Conservation (phyloP, 2,329 filamentous ascomycete genomes). For the Colletotrichum sp. region DNA sequence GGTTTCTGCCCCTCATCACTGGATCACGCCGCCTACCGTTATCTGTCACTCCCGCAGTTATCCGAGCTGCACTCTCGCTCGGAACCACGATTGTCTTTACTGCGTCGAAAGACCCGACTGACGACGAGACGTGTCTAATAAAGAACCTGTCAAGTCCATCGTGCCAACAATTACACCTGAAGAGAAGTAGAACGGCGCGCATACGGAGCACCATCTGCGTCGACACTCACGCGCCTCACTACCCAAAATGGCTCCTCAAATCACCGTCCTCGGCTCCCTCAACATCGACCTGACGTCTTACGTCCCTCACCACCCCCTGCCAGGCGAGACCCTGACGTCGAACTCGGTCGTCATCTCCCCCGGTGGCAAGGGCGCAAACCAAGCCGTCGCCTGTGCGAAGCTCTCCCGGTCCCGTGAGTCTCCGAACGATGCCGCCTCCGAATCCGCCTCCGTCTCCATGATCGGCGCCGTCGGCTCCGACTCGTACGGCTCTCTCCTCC, state of each 20-base stretch:
- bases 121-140: not conserved
- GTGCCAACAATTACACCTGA: not conserved
- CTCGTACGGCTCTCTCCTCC: conserved; percentile 66
- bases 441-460: conserved; percentile 64
- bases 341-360: conserved; percentile 79
- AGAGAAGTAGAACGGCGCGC: not conserved
- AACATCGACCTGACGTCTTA: conserved; percentile 94
- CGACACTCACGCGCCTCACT: not conserved
- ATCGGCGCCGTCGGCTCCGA: conserved; percentile 76
- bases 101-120: not conserved
- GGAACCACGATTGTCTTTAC: not conserved
- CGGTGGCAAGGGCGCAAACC: conserved; percentile 95
- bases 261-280: conserved; percentile 89
- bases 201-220: not conserved
- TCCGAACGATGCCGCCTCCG: conserved; percentile 34
- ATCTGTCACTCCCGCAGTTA: not conserved
- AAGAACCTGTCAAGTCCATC: not conserved
- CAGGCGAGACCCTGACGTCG: conserved; percentile 87
- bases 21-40: not conserved
- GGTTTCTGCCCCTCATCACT: not conserved
- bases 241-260: conserved; percentile 44
- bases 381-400: conserved; percentile 87
- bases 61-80: conserved; percentile 3
- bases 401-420: conserved; percentile 62
- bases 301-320: conserved; percentile 80